A percentile compares a stretch with the other conserved stretches of the same genome.
phyloP scores from a whole-genome alignment of 2,329 filamentous ascomycete genomes.

The Stachybotrys chartarum region DNA sequence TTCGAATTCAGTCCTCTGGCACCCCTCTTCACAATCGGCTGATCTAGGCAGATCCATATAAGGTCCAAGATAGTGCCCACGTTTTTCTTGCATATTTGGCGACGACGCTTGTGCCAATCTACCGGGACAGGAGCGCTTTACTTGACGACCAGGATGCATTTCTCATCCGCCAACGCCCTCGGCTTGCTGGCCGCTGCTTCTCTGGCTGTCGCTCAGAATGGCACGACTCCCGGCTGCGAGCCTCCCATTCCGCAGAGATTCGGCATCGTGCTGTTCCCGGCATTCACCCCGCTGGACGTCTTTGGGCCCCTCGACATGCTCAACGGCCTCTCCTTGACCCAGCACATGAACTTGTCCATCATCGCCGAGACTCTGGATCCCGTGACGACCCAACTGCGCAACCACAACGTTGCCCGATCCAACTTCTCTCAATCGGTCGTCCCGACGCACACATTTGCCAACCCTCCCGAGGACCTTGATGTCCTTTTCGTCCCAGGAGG shows the following conservation, averaged over 20 bases:
- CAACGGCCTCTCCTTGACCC: constrained; percentile 26
- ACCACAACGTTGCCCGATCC: constrained; percentile 15
- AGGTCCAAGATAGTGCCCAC: no score
- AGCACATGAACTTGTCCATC: constrained; percentile 28
- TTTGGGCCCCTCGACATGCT: constrained; percentile 38
- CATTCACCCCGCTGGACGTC: constrained; percentile 18
- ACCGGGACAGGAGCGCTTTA: no score
- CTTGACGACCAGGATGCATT: background rate
- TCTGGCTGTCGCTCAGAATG: background rate
- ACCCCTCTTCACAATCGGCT: no score
- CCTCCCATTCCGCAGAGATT: background rate
- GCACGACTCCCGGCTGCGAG: background rate
- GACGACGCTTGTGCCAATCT: no score
- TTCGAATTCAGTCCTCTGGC: no score
- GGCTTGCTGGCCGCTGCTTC: background rate
- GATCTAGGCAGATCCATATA: no score
- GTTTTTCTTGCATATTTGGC: no score
- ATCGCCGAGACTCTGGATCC: constrained; percentile 30
- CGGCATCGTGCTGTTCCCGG: constrained; percentile 1
- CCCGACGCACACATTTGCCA: constrained; percentile 43
- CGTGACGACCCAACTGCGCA: constrained; percentile 22
- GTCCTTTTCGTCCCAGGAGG: constrained; percentile 60
- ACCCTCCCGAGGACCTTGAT: constrained; percentile 36
- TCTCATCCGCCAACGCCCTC: background rate
- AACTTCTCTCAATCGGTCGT: constrained; percentile 24